phyloP scores from a whole-genome alignment of 305 asterid genomes.

The Solanum hybrid region DNA sequence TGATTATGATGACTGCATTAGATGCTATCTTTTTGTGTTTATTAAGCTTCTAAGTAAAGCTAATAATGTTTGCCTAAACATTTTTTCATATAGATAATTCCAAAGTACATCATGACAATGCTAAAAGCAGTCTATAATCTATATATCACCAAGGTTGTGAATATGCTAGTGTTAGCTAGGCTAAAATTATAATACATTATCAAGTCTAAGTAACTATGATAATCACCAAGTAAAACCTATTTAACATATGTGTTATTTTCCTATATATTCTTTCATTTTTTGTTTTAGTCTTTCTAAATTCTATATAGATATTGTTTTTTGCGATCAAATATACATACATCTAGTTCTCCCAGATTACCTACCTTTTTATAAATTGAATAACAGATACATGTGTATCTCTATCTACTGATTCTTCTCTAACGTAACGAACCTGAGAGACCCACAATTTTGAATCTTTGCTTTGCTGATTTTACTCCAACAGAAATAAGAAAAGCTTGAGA shows the following conservation, averaged over 20 bases:
- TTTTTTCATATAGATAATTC: slow-evolving; percentile 13
- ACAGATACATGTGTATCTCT: too few relatives aligned
- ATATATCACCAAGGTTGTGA: neutral
- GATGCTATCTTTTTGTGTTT: slow-evolving; percentile 48
- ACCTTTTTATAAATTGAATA: too few relatives aligned
- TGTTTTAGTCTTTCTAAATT: neutral
- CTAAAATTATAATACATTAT: neutral
- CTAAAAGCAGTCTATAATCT: slow-evolving; percentile 3
- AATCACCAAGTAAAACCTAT: neutral
- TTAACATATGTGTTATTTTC: neutral
- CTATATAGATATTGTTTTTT: neutral
- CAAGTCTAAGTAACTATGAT: neutral
- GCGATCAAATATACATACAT: neutral
- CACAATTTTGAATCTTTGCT: too few relatives aligned
- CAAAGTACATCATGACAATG: slow-evolving; percentile 21
- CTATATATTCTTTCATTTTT: neutral
- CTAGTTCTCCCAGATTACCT: neutral
- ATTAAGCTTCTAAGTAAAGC: slow-evolving; percentile 77
- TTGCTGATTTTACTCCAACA: too few relatives aligned
- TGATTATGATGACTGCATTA: slow-evolving; percentile 22
- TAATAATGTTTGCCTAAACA: slow-evolving; percentile 9
- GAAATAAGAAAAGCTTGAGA: too few relatives aligned
- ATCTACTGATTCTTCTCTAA: too few relatives aligned
- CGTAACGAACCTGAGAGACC: too few relatives aligned
- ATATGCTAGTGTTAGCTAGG: neutral